Evolutionary conservation across 495 filamentous ascomycete species (phyloP).

Genomic region (Echria macrotheca): DNA sequence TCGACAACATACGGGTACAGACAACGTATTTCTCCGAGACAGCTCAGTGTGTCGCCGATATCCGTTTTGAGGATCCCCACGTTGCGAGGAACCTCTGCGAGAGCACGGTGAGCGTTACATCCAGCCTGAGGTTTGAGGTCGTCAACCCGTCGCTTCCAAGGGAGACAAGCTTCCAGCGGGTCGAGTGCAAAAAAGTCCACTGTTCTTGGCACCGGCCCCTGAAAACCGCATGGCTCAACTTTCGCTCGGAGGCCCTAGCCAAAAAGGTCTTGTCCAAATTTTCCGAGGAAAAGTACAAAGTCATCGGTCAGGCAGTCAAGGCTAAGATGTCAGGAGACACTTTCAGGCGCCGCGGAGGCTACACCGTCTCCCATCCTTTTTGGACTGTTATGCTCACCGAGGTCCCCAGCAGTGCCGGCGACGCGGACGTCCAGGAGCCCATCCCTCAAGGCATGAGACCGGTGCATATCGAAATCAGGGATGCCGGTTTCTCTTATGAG

Average conservation of each 20-base stretch:
- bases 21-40: too few relatives aligned
- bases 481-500: constrained; percentile 16
- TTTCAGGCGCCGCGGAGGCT: neutral
- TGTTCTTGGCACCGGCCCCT: constrained; percentile 29
- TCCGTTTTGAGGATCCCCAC: constrained; percentile 21
- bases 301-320: constrained; percentile 8
- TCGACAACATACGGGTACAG: constrained; percentile 12
- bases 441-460: constrained; percentile 15
- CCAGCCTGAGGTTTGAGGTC: constrained; percentile 2
- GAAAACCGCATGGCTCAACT: constrained; percentile 26
- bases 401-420: constrained; percentile 14
- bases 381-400: constrained; percentile 25
- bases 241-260: neutral
- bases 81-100: constrained; percentile 15
- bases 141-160: constrained; percentile 15
- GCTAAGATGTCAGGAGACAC: neutral
- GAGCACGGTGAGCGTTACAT: neutral
- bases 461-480: constrained; percentile 15
- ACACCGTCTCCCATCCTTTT: too few relatives aligned
- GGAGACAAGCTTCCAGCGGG: constrained; percentile 14
- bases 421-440: constrained; percentile 12
- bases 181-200: constrained; percentile 28
- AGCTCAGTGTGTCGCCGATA: constrained; percentile 17
- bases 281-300: constrained; percentile 12
- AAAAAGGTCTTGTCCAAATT: constrained; percentile 15